These are phyloP conservation scores for Salix dunnii DNA, from an alignment of 345 rosid genomes.

Conservation along the genomic window DNA sequence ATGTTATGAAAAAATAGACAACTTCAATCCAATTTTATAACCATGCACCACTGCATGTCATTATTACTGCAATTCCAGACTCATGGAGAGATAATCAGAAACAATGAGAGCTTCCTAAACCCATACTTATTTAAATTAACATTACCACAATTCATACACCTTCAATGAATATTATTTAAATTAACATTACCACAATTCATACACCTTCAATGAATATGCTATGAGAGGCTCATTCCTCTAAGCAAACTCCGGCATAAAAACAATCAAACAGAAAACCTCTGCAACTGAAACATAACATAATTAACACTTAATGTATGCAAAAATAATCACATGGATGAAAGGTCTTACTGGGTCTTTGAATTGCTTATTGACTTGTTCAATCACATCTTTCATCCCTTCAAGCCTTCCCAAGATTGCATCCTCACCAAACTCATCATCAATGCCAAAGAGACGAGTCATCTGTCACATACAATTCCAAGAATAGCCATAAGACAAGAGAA, in stretches of 20 bases:
- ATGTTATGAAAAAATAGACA: not conserved
- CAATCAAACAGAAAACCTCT: not conserved
- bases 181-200: not conserved
- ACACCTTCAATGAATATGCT: not conserved
- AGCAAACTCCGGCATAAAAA: not conserved
- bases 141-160: not conserved
- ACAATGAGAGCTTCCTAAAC: not conserved
- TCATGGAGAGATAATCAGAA: not conserved
- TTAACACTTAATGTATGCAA: not conserved
- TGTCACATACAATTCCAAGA: constrained; percentile 33
- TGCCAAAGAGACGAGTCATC: constrained; percentile 85
- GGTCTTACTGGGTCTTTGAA: constrained; percentile 88
- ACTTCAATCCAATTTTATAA: not conserved
- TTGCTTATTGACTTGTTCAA: constrained; percentile 92
- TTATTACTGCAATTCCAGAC: not conserved
- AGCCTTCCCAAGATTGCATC: constrained; percentile 97
- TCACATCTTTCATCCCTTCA: constrained; percentile 96
- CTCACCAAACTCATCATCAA: constrained; percentile 91
- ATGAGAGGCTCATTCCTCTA: not conserved
- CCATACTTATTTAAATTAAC: not conserved
- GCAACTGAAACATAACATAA: not conserved
- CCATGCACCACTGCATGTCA: not conserved
- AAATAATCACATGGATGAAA: constrained; percentile 3
- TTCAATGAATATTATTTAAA: not conserved
- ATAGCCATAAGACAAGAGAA: not conserved